Base-by-base conservation (phyloP, 495 filamentous ascomycete species). In the Astrocystis sublimbata region DNA sequence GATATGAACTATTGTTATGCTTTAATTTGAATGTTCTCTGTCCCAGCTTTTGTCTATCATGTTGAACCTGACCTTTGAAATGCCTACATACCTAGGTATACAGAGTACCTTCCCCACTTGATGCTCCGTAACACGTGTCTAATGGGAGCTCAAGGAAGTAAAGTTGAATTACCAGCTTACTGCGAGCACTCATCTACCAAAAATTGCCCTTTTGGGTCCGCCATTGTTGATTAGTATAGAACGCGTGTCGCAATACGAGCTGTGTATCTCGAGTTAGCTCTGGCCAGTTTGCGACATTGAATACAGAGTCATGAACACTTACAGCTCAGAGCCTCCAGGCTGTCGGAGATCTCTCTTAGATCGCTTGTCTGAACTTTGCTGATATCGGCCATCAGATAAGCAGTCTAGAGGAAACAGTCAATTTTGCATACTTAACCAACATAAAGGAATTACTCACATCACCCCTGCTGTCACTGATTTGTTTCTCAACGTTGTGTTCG, bases 321-420 rank as follows among this genome's bases (percentile, higher is more conserved):
- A 94, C 91, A 92, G 73, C 81, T 85, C 64, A 97, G 79, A 58
- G 80, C 83, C 70, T 98, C 93, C 43, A 99, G 80, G 68, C 81
- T 87, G 70, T 92, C 87, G 62, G 87, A 91, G 38, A 99, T 81
- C 57, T 90, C 88, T 77, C 91, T 92, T 73, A 98, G 93, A 62
- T 94, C 89, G 23, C 79, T 79, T 12, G 82, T 76, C 68, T 90
- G 86, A 67, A 97, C 92, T 57, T 90, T 81, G 77, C 90, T 96
- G 63, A 99, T 89, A 78, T 99, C 96, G 21, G 96, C 94, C 94
- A 99, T 97, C 61, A 98, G 80, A 72, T 98, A 99, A 23, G 96
- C 96, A 61, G 92, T 83, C 88, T 89, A 26, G 64, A 62, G 36
- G 47, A n/a, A 36, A 21, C 3, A 24, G 73, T 57, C 69, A 63